A percentile compares a stretch with the other conserved stretches of the same genome.
Evolutionary conservation across 2,329 filamentous ascomycete genomes (phyloP).

Genomic region (Colletotrichum lini): DNA sequence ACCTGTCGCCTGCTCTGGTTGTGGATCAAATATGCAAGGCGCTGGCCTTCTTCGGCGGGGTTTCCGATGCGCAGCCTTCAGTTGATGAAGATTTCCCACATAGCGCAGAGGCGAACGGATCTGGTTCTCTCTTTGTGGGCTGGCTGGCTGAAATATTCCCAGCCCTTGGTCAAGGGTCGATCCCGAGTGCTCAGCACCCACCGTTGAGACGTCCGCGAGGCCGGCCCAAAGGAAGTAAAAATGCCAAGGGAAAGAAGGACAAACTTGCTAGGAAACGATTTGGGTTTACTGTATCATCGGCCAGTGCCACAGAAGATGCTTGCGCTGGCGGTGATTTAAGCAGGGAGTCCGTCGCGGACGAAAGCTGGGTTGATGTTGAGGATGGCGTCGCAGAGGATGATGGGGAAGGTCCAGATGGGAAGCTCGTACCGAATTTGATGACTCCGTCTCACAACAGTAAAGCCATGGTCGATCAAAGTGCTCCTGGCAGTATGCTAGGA

Average conservation of each 20-base stretch:
- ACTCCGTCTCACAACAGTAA: not conserved
- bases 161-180: constrained; percentile 48
- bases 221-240: constrained; percentile 65
- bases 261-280: constrained; percentile 13
- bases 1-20: constrained; percentile 68
- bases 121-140: constrained; percentile 70
- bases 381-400: constrained; percentile 52
- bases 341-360: constrained; percentile 48
- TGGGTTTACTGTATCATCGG: not conserved
- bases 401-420: not conserved
- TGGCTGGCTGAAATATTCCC: constrained; percentile 77
- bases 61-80: constrained; percentile 68
- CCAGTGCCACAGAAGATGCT: not conserved
- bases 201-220: constrained; percentile 53
- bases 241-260: constrained; percentile 60
- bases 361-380: constrained; percentile 63
- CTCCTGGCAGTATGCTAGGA: not conserved
- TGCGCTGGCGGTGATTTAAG: not conserved
- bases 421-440: not conserved
- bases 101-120: constrained; percentile 70
- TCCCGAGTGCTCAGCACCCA: constrained; percentile 29
- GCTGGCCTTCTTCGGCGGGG: constrained; percentile 74
- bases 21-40: constrained; percentile 76
- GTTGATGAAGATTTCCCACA: constrained; percentile 67
- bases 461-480: not conserved